Evolutionary conservation across 208 protist species (phyloP), one percentile per base, ranked within the genome.

Genomic region (Trypanosoma avium): DNA sequence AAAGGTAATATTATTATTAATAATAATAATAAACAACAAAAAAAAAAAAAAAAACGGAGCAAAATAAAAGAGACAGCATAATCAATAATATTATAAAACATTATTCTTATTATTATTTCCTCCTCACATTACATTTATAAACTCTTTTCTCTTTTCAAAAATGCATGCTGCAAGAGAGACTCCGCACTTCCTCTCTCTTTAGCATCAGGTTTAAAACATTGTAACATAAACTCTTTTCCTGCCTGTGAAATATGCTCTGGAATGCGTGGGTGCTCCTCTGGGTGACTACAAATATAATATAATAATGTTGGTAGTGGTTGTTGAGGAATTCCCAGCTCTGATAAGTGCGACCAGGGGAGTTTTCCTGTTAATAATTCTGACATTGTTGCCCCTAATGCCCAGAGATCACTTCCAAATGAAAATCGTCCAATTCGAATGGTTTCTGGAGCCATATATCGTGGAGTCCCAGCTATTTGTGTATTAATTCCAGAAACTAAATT

Each of bases 361-460:
- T 45, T 15, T 0, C 83, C 85, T 7, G 81, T 87, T 29, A 85
- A 26, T 38, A 93, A 63, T 70, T 95, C 74, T 49, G 90, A 68
- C 32, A 86, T 76, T 9, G 77, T 82, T 61, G 81, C 90, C 22
- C 81, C 88, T 43, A 93, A 62, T 1, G 88, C 77, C 88, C 88
- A 95, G n/a, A 95, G 60, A 67, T 95, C 88, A 48, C 68, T 75
- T n/a, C 76, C 74, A 15, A 68, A 43, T 24, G 65, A 81, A 67
- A 87, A 88, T 26, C 48, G 45, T 1, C 82, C 84, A 27, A 70
- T 63, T 2, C 13, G 12, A 33, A 86, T 61, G 24, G 56, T 64
- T 70, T 92, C 77, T 3, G 81, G 86, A 12, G 82, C 78, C 81
- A 93, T 82, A 72, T 90, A 90, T 45, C 73, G 65, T 12, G 84